Evolutionary conservation across 352 stramenopile genomes (phyloP).

Genomic region (Phytophthora meadii): DNA sequence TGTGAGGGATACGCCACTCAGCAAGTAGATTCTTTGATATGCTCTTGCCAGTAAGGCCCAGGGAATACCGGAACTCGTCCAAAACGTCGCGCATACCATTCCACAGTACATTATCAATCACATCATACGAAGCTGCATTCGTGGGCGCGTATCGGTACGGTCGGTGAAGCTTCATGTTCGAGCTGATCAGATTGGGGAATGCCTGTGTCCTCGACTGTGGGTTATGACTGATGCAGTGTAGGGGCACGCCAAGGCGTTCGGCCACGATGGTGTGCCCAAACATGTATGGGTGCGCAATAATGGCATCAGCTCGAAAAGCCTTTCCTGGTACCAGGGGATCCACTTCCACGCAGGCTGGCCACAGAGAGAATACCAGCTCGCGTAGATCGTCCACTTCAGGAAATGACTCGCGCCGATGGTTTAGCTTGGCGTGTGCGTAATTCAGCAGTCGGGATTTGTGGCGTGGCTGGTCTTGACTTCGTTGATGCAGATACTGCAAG

Average conservation of each 20-base stretch:
- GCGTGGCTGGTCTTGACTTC: constrained; percentile 39
- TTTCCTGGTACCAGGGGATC: constrained; percentile 49
- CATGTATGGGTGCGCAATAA: constrained; percentile 70
- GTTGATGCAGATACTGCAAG: constrained; percentile 49
- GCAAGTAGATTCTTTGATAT: constrained; percentile 43
- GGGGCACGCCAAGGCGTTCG: constrained; percentile 73
- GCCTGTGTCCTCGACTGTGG: constrained; percentile 62
- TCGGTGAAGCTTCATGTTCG: constrained; percentile 48
- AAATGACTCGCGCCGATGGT: constrained; percentile 46
- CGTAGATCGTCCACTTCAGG: constrained; percentile 54
- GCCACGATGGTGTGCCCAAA: constrained; percentile 71
- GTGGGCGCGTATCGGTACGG: constrained; percentile 54
- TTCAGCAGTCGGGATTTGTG: constrained; percentile 48
- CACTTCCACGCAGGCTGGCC: constrained; percentile 57
- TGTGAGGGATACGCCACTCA: constrained; percentile 69
- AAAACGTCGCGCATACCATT: constrained; percentile 50
- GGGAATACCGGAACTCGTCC: constrained; percentile 61
- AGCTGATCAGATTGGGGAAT: constrained; percentile 63
- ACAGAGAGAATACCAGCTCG: constrained; percentile 66
- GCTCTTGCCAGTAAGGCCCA: constrained; percentile 58
- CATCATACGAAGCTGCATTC: constrained; percentile 65
- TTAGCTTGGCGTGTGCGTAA: constrained; percentile 37
- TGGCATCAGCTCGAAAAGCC: constrained; percentile 72
- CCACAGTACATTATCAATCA: constrained; percentile 63
- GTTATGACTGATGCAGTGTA: constrained; percentile 70